Base-by-base conservation (phyloP, 176 grass and related monocot species). In the Tillandsia leiboldiana region DNA sequence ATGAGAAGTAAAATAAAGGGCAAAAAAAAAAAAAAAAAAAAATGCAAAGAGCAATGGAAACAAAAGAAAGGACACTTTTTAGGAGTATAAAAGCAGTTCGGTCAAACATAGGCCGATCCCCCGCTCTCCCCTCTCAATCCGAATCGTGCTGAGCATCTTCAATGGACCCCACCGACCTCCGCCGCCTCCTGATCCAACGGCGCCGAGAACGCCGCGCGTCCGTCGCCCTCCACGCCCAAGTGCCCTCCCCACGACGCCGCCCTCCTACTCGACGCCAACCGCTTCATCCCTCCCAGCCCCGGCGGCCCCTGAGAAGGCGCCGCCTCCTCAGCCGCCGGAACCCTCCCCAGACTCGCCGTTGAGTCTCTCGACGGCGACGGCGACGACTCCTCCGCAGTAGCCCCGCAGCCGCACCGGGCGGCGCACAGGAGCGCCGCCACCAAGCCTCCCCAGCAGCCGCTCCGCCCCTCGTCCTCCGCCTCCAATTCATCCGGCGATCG, bases 241-340 rank as follows among this genome's bases (percentile, higher is more conserved):
- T 83, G 70, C 23, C 77, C 75, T 49, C 75, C 63, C 87, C 91
- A 99, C 12, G 82, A 81, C 72, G 66, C 68, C 63, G 67, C 70
- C 65, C 84, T 77, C 77, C 85, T 70, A 13, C 89, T 89, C 1
- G 89, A 97, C 10, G 83, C 3, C 70, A 90, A 90, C 58, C 78
- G 78, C 65, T 62, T 80, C 89, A 87, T 82, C 42, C 77, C 82
- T 9, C 90, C 87, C 1, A 93, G 64, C 26, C 64, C 86, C 11
- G 81, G 80, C 68, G 64, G 47, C 65, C 22, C 13, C 77, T 51
- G 17, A 15, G 51, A 13, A 11, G 54, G 9, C 68, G 26, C 26
- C 11, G 24, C 12, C 57, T 2, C 52, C 20, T 0, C 10, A 62
- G 22, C 13, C 15, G 1, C 3, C 66, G 47, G 3, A 42, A 42